These are phyloP conservation scores for Rosa chinensis DNA, from an alignment of 306 rosid species.

Conservation along the genomic window DNA sequence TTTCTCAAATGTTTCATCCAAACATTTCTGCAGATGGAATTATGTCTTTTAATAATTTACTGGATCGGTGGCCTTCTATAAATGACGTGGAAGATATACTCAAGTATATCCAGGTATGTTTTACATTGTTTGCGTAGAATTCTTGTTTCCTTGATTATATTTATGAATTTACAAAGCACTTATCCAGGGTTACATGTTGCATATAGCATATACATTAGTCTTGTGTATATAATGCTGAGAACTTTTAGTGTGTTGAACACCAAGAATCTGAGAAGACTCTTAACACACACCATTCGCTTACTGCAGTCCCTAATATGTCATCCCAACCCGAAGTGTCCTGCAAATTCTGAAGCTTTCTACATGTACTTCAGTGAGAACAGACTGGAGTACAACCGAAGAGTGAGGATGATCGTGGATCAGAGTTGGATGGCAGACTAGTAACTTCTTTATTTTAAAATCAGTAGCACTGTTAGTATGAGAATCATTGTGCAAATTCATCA, in stretches of 20 bases:
- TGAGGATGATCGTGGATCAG: conserved; percentile 1
- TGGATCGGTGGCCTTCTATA: background rate
- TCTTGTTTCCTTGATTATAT: background rate
- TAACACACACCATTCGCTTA: background rate
- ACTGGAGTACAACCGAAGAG: background rate
- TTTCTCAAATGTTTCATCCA: conserved; percentile 1
- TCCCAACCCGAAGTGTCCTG: conserved; percentile 6
- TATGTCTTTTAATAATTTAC: background rate
- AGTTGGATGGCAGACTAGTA: background rate
- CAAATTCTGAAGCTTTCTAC: background rate
- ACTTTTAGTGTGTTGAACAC: background rate
- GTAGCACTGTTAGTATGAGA: background rate
- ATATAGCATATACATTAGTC: background rate
- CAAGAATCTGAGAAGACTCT: background rate
- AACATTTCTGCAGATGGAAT: background rate
- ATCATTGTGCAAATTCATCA: background rate
- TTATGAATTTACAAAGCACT: background rate
- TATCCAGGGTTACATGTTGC: background rate
- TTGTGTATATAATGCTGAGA: background rate
- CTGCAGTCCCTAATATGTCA: background rate
- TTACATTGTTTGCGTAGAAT: background rate
- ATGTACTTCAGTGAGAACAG: conserved; percentile 5
- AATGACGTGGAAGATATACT: background rate
- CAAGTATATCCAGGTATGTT: conserved; percentile 5
- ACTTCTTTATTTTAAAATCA: background rate